phyloP scores from a whole-genome alignment of 1,139 yeast genomes.

The Insectozyma bohioensis region DNA sequence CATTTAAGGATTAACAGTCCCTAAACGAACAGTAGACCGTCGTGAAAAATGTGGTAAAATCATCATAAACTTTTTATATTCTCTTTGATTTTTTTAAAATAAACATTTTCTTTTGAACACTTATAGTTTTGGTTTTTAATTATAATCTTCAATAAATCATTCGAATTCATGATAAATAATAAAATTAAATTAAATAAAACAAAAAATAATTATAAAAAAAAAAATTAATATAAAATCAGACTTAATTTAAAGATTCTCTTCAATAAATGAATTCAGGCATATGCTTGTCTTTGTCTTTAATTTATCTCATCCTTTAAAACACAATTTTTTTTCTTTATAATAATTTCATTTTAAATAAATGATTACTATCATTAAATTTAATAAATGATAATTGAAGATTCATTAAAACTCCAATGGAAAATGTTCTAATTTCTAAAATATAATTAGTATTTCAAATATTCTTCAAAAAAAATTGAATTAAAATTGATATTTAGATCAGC shows the following conservation, averaged over 20 bases:
- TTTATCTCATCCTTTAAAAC: slow-evolving; percentile 69
- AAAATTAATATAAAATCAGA: slow-evolving; percentile 54
- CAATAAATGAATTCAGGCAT: slow-evolving; percentile 78
- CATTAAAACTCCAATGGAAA: slow-evolving; percentile 6
- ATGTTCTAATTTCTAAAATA: slow-evolving; percentile 1
- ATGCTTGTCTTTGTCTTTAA: slow-evolving; percentile 88
- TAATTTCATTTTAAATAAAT: slow-evolving; percentile 6
- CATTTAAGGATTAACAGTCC: slow-evolving; percentile 69
- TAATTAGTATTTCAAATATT: background rate
- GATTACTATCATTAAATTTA: too few species aligned
- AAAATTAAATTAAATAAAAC: slow-evolving; percentile 5
- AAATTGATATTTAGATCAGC: slow-evolving; percentile 49
- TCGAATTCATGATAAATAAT: too few species aligned
- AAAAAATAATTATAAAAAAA: background rate
- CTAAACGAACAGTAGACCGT: slow-evolving; percentile 97
- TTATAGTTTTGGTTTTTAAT: slow-evolving; percentile 6
- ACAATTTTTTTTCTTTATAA: slow-evolving; percentile 1
- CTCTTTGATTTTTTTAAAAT: background rate
- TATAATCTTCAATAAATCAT: slow-evolving; percentile 10
- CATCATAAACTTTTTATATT: slow-evolving; percentile 68
- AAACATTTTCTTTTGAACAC: slow-evolving; percentile 2
- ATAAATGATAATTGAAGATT: slow-evolving; percentile 9
- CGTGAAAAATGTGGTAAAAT: slow-evolving; percentile 89
- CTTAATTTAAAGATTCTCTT: slow-evolving; percentile 60
- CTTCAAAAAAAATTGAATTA: background rate